Evolutionary conservation across 1,139 yeast genomes (phyloP).

Genomic region (Yamadazyma membranifaciens): DNA sequence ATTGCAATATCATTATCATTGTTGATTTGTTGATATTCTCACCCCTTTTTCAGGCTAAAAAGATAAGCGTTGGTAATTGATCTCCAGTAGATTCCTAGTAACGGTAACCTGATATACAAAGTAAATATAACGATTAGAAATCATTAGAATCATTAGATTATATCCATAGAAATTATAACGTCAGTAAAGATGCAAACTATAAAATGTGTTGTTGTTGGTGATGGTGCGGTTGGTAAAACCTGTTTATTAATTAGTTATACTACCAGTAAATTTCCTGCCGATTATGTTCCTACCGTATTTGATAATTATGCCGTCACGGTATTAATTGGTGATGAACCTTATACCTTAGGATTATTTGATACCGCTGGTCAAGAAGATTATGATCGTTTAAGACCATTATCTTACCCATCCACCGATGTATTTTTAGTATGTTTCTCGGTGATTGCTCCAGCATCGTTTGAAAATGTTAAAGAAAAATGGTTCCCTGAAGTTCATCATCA

Average conservation of each 20-base stretch:
- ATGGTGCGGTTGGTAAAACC: slow-evolving; percentile 97
- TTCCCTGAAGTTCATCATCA: slow-evolving; percentile 97
- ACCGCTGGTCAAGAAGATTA: slow-evolving; percentile 99
- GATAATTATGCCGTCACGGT: slow-evolving; percentile 98
- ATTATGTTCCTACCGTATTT: slow-evolving; percentile 86
- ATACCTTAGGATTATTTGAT: slow-evolving; percentile 92
- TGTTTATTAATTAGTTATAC: slow-evolving; percentile 89
- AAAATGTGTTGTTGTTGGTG: slow-evolving; percentile 96
- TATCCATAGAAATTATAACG: not conserved
- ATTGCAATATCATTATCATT: not conserved
- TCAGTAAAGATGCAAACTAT: slow-evolving; percentile 68
- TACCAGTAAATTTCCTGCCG: slow-evolving; percentile 83
- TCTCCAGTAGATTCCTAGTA: too few species aligned
- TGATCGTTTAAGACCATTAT: slow-evolving; percentile 92
- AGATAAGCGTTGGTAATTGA: slow-evolving; percentile 1
- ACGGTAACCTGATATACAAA: too few species aligned
- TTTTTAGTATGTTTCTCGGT: slow-evolving; percentile 93
- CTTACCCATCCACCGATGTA: slow-evolving; percentile 96
- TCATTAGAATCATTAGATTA: too few species aligned
- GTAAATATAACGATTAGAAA: too few species aligned
- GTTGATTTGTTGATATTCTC: not conserved
- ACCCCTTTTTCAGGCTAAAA: slow-evolving; percentile 7
- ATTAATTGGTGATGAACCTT: slow-evolving; percentile 98
- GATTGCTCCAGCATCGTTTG: slow-evolving; percentile 96
- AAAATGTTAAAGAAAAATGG: slow-evolving; percentile 97